Evolutionary conservation across 345 rosid species (phyloP).

Genomic region (Lepidium sativum): DNA sequence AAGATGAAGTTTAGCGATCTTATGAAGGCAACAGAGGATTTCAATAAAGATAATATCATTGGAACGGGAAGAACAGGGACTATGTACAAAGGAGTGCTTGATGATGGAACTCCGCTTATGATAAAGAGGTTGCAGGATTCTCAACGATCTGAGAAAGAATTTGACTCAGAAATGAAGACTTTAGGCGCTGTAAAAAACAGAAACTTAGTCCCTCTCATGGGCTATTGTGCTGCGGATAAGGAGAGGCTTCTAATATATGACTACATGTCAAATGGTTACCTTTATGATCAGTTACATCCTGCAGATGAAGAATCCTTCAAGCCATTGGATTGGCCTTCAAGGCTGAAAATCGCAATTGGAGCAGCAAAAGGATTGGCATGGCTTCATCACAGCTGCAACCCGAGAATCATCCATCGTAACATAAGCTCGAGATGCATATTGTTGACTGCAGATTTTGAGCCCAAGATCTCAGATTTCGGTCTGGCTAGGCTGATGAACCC

Average conservation of each 20-base stretch:
- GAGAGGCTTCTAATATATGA: conserved; percentile 76
- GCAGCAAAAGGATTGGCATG: conserved; percentile 87
- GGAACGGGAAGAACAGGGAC: conserved; percentile 87
- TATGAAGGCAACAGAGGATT: conserved; percentile 74
- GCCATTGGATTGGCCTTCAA: conserved; percentile 73
- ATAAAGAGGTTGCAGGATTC: conserved; percentile 90
- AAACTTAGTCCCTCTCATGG: conserved; percentile 84
- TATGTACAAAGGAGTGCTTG: conserved; percentile 70
- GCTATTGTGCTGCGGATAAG: conserved; percentile 58
- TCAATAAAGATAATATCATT: conserved; percentile 69
- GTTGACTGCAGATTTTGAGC: conserved; percentile 70
- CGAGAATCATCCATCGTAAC: conserved; percentile 88
- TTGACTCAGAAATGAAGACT: conserved; percentile 72
- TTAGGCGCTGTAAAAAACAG: conserved; percentile 72
- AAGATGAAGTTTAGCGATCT: conserved; percentile 82
- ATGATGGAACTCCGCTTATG: conserved; percentile 68
- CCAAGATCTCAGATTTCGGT: conserved; percentile 90
- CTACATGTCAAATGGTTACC: conserved; percentile 69
- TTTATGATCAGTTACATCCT: conserved; percentile 48
- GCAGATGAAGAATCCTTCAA: conserved; percentile 36
- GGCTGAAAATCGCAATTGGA: conserved; percentile 79
- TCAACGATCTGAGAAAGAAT: conserved; percentile 74
- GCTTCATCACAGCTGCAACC: conserved; percentile 95
- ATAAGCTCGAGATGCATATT: conserved; percentile 89
- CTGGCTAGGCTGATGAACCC: conserved; percentile 98